Base-by-base conservation (phyloP, 768 basidiomycete genomes). In the Rhizopogon roseolus region DNA sequence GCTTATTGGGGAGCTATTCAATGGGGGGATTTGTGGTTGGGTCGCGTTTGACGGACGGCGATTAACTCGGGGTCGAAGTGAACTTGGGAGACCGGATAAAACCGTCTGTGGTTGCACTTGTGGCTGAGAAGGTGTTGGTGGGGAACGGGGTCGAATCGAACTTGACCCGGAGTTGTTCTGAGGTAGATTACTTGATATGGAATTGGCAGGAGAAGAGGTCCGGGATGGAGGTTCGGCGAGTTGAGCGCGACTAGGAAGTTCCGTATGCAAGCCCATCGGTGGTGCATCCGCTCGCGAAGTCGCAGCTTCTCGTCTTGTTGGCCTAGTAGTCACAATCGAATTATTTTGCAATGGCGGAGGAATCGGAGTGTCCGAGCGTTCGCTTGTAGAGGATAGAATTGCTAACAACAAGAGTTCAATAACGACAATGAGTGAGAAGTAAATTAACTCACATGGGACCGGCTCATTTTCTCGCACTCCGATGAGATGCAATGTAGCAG, bases 401-500 rank as follows among this genome's bases (percentile, higher is more conserved):
- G 49, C 54, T 56, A 54, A 58, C 54, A 27, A 52, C 9, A 42
- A 39, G 43, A 34, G 25, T 43, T 27, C 44, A 49, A 25, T 32
- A 52, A 19, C 22, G 29, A n/a, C 29, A 50, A 14, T 29, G n/a
- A 48, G 13, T 29, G 39, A 52, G 36, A 22, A 57, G 36, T 7
- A 27, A 41, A 37, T 49, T 25, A n/a, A 60, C 70, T 50, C 64
- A 78, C 78, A 57, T 54, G 64, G 57, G n/a, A 62, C 41, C 42
- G 54, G 60, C 38, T 71, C 71, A n/a, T 65, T 62, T 45, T 81
- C 79, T 45, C 71, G 64, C 3, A 90, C 62, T 8, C 88, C 87
- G 28, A 81, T 78, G 22, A 90, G 66, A 28, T 84, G 79, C 55
- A 90, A 65, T 8, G 76, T 62, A 1, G 70, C 66, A 27, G 75